A percentile compares a stretch with the other conserved stretches of the same genome.
phyloP scores from a whole-genome alignment of 1,284 basidiomycete species.

The Hymenochaete sp. region DNA sequence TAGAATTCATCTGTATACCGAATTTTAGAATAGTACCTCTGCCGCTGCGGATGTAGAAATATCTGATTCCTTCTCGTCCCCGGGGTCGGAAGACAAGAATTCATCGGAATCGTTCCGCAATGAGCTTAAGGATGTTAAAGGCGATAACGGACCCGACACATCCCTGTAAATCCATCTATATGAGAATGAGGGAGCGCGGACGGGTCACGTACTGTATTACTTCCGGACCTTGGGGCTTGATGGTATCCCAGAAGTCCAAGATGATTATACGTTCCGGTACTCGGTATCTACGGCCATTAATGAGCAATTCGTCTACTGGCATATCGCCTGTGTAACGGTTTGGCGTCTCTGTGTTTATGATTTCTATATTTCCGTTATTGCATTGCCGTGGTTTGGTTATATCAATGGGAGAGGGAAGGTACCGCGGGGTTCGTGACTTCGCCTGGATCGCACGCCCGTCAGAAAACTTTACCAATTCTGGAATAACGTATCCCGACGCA shows the following conservation, averaged over 20 bases:
- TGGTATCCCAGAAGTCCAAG: conserved; percentile 92
- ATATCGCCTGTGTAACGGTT: conserved; percentile 37
- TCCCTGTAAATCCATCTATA: conserved; percentile 20
- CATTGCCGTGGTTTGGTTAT: conserved; percentile 59
- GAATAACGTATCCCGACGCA: conserved; percentile 30
- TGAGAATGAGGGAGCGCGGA: background rate
- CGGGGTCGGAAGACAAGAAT: conserved; percentile 20
- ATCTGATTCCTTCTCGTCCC: conserved; percentile 27
- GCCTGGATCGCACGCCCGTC: conserved; percentile 39
- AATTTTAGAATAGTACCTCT: background rate
- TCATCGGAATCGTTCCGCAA: conserved; percentile 44
- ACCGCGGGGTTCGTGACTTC: conserved; percentile 69
- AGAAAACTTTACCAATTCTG: background rate
- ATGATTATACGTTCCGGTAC: conserved; percentile 91
- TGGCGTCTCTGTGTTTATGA: conserved; percentile 60
- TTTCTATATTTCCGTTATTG: conserved; percentile 91
- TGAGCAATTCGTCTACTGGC: conserved; percentile 64
- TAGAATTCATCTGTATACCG: background rate
- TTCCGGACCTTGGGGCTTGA: conserved; percentile 40
- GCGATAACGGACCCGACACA: conserved; percentile 50
- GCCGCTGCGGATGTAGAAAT: background rate
- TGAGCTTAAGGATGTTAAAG: conserved; percentile 67
- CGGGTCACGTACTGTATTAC: conserved; percentile 33
- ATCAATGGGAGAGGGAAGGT: conserved; percentile 57
- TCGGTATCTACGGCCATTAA: conserved; percentile 80